phyloP scores from a whole-genome alignment of 805 yeast species.

The Suhomyces faveliae region DNA sequence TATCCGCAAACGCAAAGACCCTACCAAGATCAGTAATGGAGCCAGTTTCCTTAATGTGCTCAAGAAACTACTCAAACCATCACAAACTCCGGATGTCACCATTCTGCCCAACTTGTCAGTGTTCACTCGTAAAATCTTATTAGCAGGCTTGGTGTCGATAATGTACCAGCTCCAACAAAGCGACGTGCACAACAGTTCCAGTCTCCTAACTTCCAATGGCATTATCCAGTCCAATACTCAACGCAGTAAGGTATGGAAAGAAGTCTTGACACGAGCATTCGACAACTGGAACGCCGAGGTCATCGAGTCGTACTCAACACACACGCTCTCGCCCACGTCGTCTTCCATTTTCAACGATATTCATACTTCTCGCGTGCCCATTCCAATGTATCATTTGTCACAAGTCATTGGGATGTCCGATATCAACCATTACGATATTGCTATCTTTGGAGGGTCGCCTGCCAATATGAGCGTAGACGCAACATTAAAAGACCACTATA shows the following conservation, averaged over 20 bases:
- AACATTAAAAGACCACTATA: conserved; percentile 32
- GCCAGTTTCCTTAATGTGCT: conserved; percentile 52
- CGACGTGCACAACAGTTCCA: conserved; percentile 56
- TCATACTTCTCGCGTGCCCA: conserved; percentile 12
- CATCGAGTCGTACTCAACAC: conserved; percentile 21
- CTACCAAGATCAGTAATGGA: conserved; percentile 12
- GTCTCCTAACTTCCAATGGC: conserved; percentile 23
- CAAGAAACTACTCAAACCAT: conserved; percentile 56
- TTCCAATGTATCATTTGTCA: conserved; percentile 69
- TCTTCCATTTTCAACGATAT: conserved; percentile 15
- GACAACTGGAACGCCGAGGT: conserved; percentile 64
- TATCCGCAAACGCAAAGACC: conserved; percentile 6
- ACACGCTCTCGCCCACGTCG: conserved; percentile 7
- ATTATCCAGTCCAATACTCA: conserved; percentile 13
- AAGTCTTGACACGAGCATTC: conserved; percentile 63
- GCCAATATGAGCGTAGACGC: conserved; percentile 61
- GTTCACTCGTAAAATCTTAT: conserved; percentile 64
- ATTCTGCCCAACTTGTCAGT: conserved; percentile 25
- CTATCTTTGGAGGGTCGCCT: conserved; percentile 79
- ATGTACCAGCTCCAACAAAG: conserved; percentile 73
- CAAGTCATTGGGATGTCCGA: conserved; percentile 62
- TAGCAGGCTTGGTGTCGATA: conserved; percentile 66
- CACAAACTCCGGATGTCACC: conserved; percentile 25
- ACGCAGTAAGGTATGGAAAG: conserved; percentile 62
- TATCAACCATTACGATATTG: conserved; percentile 74